Base-by-base conservation (phyloP, 257 asterid species). In the Ilex aquifolium region DNA sequence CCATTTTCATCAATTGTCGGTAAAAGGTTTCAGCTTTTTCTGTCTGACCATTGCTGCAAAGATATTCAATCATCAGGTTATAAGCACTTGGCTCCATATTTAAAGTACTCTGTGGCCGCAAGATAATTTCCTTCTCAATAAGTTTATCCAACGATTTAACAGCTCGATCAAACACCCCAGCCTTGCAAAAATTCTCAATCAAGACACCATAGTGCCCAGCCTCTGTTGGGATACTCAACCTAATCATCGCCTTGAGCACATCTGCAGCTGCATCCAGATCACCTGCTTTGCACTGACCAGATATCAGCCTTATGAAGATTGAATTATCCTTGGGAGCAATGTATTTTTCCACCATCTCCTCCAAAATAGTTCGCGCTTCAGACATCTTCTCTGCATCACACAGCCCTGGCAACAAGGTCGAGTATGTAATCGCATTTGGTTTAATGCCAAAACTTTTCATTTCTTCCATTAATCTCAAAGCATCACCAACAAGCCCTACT, bases 1-100 rank as follows among this genome's bases (percentile, higher is more conserved):
- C 99, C 72, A 77, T 77, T 76, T 92, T 93, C 97, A 93, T 83
- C 86, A 93, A 72, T 87, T 93, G 99, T 39, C 99, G 67, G 44
- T 83, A 59, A 46, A 93, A 67, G 39, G 79, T 61, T 80, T 93
- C 99, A 31, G 97, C 99, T 75, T 90, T 93, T 13, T 71, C 70
- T 16, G 97, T 76, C 79, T 79, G 86, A 42, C 94, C 95, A 42
- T 82, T 87, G 64, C 72, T 74, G 83, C 96, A 92, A 13, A 89
- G 95, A 75, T 92, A 71, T 65, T 87, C 90, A n/a, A 89, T 71
- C 50, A 92, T 54, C 13, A 83, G 80, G 62, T 87, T 92, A 64
- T 92, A 92, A 0, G 96, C 85, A 74, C 83, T 75, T 39, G 94
- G 77, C 71, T 92, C 95, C 95, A 92, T 66, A 40, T 78, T 82